Evolutionary conservation across 2,329 filamentous ascomycete species (phyloP).

Genomic region (Thelonectria rubi): DNA sequence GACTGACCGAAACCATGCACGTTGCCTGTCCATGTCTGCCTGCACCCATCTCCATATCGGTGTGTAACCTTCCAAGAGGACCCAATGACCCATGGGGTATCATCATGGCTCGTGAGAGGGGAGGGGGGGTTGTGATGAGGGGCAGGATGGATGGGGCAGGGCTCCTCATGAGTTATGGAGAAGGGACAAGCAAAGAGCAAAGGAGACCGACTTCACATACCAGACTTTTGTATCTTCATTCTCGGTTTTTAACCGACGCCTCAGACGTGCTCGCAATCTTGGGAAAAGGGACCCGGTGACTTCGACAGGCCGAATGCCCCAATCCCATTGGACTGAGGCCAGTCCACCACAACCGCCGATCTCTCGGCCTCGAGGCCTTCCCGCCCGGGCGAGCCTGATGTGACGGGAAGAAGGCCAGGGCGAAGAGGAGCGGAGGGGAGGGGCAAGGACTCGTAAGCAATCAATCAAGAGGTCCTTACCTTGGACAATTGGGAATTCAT

Average conservation of each 20-base stretch:
- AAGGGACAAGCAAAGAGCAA: background rate
- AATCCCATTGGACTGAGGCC: constrained; percentile 9
- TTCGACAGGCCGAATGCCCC: background rate
- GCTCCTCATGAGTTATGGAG: background rate
- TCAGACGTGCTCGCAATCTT: background rate
- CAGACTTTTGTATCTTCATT: background rate
- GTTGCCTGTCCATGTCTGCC: constrained; percentile 12
- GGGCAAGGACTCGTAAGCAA: background rate
- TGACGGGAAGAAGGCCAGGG: constrained; percentile 1
- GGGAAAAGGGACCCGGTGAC: background rate
- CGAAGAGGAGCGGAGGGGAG: background rate
- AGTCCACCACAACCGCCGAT: constrained; percentile 8
- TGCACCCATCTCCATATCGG: constrained; percentile 17
- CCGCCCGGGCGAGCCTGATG: background rate
- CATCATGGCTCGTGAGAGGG: constrained; percentile 4
- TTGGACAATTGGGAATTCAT: constrained; percentile 48
- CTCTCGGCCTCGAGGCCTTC: background rate
- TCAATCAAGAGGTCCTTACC: constrained; percentile 33
- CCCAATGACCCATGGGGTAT: background rate
- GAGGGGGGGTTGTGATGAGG: background rate
- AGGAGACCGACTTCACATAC: constrained; percentile 10
- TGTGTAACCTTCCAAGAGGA: constrained; percentile 13
- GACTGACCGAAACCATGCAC: constrained; percentile 18
- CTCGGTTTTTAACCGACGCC: background rate
- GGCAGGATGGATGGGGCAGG: background rate